phyloP scores from a whole-genome alignment of 164 flowering plant genomes.

The Stephania japonica region DNA sequence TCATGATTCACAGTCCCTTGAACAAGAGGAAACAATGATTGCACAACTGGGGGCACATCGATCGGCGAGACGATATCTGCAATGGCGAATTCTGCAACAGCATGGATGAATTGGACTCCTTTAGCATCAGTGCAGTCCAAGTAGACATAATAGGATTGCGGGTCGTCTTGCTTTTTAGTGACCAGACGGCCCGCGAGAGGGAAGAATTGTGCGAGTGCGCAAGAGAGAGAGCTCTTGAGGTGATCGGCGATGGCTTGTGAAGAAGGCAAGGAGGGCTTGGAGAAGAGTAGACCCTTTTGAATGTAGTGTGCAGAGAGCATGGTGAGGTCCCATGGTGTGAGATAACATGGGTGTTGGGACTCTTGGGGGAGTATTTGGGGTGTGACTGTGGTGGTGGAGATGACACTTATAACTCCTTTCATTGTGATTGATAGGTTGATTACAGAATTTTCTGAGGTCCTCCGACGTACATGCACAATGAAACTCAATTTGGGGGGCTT shows the following conservation, averaged over 20 bases:
- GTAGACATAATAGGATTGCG: slow-evolving; percentile 22
- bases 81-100: slow-evolving; percentile 22
- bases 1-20: slow-evolving; percentile 38
- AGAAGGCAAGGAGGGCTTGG: slow-evolving; percentile 18
- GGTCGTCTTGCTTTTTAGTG: slow-evolving; percentile 17
- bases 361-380: too few relatives aligned
- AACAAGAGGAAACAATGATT: slow-evolving; percentile 43
- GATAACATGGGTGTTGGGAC: slow-evolving; percentile 16
- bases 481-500: too few relatives aligned
- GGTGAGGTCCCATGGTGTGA: slow-evolving; percentile 39
- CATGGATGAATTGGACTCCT: slow-evolving; percentile 49
- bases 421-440: too few relatives aligned
- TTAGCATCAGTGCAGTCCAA: slow-evolving; percentile 40
- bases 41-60: slow-evolving; percentile 32
- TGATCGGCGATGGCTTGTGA: slow-evolving; percentile 9
- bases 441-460: too few relatives aligned
- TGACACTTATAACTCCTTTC: too few relatives aligned
- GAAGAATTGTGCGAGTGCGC: slow-evolving; percentile 42
- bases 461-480: too few relatives aligned
- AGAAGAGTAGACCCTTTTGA: slow-evolving; percentile 52
- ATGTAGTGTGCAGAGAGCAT: slow-evolving; percentile 41
- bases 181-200: slow-evolving; percentile 47
- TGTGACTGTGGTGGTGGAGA: too few relatives aligned
- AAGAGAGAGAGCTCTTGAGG: slow-evolving; percentile 43
- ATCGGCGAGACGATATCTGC: slow-evolving; percentile 34